These are phyloP conservation scores for Picochlorum sp. DNA, from an alignment of 139 green algal species.

Conservation along the genomic window DNA sequence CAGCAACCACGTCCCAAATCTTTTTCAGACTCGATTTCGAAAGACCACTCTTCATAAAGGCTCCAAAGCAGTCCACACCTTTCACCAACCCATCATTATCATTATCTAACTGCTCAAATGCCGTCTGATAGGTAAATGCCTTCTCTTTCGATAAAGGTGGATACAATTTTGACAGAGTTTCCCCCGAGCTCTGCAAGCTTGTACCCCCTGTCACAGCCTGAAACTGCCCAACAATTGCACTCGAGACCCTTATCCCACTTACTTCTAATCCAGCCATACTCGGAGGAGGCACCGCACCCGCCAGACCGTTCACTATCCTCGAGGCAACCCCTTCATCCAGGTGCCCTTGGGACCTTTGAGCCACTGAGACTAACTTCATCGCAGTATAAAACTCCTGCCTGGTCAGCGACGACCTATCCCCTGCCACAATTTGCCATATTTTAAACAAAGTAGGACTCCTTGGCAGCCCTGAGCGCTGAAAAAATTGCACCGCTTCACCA, in stretches of 20 bases:
- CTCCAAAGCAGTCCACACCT: conserved; percentile 64
- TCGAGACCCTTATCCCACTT: not conserved
- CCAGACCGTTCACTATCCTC: conserved; percentile 20
- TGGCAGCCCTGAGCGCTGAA: conserved; percentile 48
- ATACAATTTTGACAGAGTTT: too few relatives aligned
- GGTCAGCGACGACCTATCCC: conserved; percentile 49
- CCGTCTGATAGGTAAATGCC: conserved; percentile 40
- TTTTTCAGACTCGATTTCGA: conserved; percentile 54
- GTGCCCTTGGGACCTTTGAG: conserved; percentile 39
- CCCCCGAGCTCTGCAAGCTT: too few relatives aligned
- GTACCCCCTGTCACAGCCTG: not conserved
- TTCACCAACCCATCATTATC: conserved; percentile 55
- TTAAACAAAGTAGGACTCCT: conserved; percentile 61
- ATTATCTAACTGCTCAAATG: conserved; percentile 55
- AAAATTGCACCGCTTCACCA: conserved; percentile 73
- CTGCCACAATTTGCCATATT: conserved; percentile 73
- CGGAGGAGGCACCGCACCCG: conserved; percentile 10
- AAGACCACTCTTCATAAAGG: conserved; percentile 69
- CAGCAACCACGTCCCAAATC: conserved; percentile 58
- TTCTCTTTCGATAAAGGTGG: conserved; percentile 39
- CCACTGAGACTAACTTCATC: conserved; percentile 67
- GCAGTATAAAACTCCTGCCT: conserved; percentile 65
- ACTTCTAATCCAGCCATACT: conserved; percentile 15
- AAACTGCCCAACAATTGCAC: not conserved
- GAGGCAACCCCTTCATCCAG: conserved; percentile 17